These are phyloP conservation scores for Globisporangium viniferum DNA, from an alignment of 352 stramenopile species.

Conservation along the genomic window DNA sequence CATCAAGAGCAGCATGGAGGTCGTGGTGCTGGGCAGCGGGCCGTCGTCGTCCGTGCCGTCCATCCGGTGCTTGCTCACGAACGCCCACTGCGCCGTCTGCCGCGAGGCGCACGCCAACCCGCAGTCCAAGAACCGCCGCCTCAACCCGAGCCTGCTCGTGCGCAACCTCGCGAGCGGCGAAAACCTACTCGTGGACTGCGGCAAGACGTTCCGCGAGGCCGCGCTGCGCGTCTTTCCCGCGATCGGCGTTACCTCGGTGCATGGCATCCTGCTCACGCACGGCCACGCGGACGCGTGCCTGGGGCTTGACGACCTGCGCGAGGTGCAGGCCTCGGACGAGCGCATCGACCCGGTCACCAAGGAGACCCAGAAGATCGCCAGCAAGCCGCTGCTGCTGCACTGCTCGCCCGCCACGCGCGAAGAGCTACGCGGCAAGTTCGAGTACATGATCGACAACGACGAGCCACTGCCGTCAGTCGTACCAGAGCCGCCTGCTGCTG, in stretches of 20 bases:
- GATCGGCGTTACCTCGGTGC: conserved; percentile 46
- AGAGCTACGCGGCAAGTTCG: conserved; percentile 69
- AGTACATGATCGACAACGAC: conserved; percentile 66
- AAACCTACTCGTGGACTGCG: conserved; percentile 85
- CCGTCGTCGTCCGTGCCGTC: conserved; percentile 82
- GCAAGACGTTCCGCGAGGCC: conserved; percentile 87
- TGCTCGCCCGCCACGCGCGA: conserved; percentile 53
- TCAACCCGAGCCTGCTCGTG: conserved; percentile 80
- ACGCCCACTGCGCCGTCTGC: conserved; percentile 54
- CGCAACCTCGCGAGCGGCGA: conserved; percentile 33
- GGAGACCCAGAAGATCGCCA: conserved; percentile 55
- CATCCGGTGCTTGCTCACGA: conserved; percentile 65
- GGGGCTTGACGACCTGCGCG: conserved; percentile 81
- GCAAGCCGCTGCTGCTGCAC: conserved; percentile 55
- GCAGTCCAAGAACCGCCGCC: conserved; percentile 68
- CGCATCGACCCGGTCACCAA: conserved; percentile 53
- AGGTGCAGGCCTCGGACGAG: conserved; percentile 64
- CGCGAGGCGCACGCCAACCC: conserved; percentile 63
- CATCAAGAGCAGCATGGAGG: conserved; percentile 64
- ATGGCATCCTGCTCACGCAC: conserved; percentile 80
- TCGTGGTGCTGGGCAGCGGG: conserved; percentile 77
- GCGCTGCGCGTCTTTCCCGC: conserved; percentile 63
- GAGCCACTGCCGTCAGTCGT: conserved; percentile 9
- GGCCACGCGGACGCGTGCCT: conserved; percentile 83
- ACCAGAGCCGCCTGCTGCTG: neutral